phyloP scores from a whole-genome alignment of 2,329 filamentous ascomycete genomes.

The Cryphonectria radicalis region DNA sequence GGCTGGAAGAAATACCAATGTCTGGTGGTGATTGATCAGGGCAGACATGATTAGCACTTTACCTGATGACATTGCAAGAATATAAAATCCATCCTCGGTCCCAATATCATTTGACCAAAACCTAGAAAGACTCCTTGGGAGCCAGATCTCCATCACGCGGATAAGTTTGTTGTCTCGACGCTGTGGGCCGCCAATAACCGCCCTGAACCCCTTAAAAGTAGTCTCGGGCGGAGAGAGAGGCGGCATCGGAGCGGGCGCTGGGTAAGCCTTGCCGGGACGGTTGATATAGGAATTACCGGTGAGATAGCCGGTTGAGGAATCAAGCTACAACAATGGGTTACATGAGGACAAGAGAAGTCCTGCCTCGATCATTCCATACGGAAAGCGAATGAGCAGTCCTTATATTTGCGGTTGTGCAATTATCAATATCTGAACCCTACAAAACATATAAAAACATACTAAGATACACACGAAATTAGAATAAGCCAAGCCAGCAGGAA shows the following conservation, averaged over 20 bases:
- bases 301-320: background rate
- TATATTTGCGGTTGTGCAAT: too few species aligned
- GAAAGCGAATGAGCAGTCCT: background rate
- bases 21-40: background rate
- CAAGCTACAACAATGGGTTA: background rate
- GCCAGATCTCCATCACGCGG: background rate
- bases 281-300: background rate
- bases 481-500: background rate
- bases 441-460: background rate
- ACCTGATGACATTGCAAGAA: background rate
- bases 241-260: background rate
- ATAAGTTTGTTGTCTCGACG: background rate
- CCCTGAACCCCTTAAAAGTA: background rate
- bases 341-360: background rate
- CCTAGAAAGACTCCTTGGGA: background rate
- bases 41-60: background rate
- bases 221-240: background rate
- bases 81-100: background rate
- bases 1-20: background rate
- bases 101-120: background rate
- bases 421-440: too few species aligned
- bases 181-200: background rate
- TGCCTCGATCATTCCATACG: background rate
- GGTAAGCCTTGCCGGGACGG: background rate
- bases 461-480: background rate